A percentile compares a stretch with the other conserved stretches of the same genome.
Conservation (phyloP, 805 yeast species). For the Hanseniaspora guilliermondii region DNA sequence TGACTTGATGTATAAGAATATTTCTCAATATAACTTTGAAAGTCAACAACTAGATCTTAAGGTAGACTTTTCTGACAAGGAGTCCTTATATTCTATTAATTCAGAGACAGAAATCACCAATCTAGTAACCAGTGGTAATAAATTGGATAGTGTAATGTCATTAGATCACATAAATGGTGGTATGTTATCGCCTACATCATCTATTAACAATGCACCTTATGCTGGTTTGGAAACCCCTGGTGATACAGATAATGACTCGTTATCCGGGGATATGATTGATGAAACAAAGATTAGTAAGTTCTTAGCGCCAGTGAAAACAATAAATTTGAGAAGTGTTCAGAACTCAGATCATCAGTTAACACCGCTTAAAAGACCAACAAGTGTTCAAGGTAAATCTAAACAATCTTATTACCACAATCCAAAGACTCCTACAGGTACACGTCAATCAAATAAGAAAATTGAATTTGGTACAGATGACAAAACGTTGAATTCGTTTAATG, state of each 20-base stretch:
- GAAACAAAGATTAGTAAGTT: not conserved
- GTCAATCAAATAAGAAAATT: slow-evolving; percentile 11
- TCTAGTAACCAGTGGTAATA: not conserved
- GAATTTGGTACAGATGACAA: slow-evolving; percentile 33
- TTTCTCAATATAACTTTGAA: slow-evolving; percentile 12
- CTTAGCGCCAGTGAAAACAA: not conserved
- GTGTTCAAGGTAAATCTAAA: not conserved
- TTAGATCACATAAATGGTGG: not conserved
- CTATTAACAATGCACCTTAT: not conserved
- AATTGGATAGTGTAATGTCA: not conserved
- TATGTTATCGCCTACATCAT: not conserved
- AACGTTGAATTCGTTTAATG: slow-evolving; percentile 52
- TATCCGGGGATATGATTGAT: not conserved
- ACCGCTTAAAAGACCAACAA: not conserved
- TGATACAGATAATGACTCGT: not conserved
- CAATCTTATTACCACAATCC: not conserved
- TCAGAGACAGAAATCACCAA: not conserved
- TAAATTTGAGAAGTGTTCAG: not conserved
- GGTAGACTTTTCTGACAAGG: not conserved
- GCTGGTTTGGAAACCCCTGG: not conserved
- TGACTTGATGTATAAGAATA: slow-evolving; percentile 23
- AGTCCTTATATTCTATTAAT: not conserved
- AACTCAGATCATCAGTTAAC: not conserved
- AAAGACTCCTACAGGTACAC: not conserved
- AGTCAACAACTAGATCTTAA: not conserved